These are phyloP conservation scores for Whalleya microplaca DNA, from an alignment of 2,329 filamentous ascomycete genomes.

Conservation along the genomic window DNA sequence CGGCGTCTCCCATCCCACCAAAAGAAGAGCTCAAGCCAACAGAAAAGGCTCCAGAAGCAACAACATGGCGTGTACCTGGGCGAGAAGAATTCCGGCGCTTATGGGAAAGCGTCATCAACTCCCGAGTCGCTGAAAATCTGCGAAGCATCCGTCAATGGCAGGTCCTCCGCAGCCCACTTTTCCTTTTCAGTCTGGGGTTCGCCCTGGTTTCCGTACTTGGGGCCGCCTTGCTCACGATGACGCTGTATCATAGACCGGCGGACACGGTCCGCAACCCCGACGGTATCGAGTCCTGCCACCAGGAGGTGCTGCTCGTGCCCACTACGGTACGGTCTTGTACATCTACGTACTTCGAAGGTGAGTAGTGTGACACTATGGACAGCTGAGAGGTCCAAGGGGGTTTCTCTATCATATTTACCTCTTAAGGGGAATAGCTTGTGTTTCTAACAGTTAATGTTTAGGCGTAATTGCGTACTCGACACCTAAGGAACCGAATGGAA, in stretches of 20 bases:
- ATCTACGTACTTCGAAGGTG: constrained; percentile 3
- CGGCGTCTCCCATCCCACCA: too few relatives aligned
- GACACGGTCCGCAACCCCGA: background rate
- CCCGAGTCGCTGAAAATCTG: too few relatives aligned
- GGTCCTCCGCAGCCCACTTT: background rate
- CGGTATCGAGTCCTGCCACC: background rate
- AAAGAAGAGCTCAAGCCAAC: background rate
- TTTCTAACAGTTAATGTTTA: too few relatives aligned
- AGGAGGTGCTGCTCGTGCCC: constrained; percentile 3
- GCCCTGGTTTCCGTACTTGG: background rate
- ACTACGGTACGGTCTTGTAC: constrained; percentile 1
- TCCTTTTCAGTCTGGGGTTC: background rate
- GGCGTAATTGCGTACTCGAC: too few relatives aligned
- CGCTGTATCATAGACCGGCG: background rate
- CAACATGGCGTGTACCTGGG: background rate
- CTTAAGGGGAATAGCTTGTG: too few relatives aligned
- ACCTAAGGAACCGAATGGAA: too few relatives aligned
- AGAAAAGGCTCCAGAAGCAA: background rate
- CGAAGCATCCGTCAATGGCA: background rate
- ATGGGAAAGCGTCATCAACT: background rate
- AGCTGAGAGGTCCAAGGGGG: too few relatives aligned
- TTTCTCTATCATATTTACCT: too few relatives aligned
- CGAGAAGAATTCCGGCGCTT: background rate
- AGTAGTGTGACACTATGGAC: background rate
- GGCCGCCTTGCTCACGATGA: background rate